Conservation (phyloP, 2,329 filamentous ascomycete species). For the Aspergillus sp. region DNA sequence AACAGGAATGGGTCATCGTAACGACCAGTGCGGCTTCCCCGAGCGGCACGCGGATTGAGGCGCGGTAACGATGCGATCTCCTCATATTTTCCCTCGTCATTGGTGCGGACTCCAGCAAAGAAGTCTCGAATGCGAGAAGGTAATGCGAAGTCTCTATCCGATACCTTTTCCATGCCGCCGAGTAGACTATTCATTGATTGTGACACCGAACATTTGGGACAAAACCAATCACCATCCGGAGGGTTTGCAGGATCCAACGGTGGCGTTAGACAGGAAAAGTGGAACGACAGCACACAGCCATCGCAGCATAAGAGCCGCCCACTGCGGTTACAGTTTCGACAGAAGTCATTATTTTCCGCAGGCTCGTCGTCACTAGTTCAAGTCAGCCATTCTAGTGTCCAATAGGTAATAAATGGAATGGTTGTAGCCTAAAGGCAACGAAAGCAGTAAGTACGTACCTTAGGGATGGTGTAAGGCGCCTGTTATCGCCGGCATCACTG, state of each 20-base stretch:
- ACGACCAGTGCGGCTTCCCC: constrained; percentile 19
- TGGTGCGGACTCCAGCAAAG: constrained; percentile 78
- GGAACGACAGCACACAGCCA: constrained; percentile 84
- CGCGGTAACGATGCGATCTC: constrained; percentile 53
- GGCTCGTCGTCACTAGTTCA: constrained; percentile 21
- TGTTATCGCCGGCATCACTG: constrained; percentile 26
- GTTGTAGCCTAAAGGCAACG: neutral
- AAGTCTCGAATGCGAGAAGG: constrained; percentile 69
- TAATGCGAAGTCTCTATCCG: constrained; percentile 70
- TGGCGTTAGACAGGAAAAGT: constrained; percentile 84
- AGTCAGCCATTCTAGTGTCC: constrained; percentile 13
- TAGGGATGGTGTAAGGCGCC: constrained; percentile 21
- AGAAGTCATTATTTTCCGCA: constrained; percentile 82
- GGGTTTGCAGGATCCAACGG: constrained; percentile 64
- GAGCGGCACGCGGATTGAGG: constrained; percentile 22
- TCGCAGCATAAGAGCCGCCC: constrained; percentile 92
- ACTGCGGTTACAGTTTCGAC: constrained; percentile 78
- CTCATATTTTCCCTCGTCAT: constrained; percentile 76
- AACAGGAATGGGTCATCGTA: constrained; percentile 33
- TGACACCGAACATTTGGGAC: constrained; percentile 60
- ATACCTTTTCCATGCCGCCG: constrained; percentile 64
- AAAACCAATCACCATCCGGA: constrained; percentile 78
- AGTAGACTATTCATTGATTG: constrained; percentile 66
- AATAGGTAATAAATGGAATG: neutral
- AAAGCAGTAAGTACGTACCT: constrained; percentile 1